Conservation (phyloP, 2,329 filamentous ascomycete genomes). For the Fusarium redolens region DNA sequence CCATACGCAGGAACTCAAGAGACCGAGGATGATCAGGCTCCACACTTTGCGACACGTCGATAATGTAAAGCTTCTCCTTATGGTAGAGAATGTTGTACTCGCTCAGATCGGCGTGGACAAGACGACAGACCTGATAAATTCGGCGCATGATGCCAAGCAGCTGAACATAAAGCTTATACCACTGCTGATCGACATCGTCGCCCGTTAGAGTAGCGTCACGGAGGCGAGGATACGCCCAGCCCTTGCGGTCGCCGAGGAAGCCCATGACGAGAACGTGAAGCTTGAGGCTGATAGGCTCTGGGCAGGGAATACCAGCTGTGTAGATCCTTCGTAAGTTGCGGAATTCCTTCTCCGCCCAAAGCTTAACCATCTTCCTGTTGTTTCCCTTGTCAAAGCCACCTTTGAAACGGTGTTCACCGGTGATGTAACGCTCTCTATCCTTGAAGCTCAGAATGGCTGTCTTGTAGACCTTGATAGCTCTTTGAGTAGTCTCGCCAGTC, state of each 20-base stretch:
- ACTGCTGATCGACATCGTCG: slow-evolving; percentile 76
- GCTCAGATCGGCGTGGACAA: slow-evolving; percentile 96
- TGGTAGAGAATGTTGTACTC: slow-evolving; percentile 98
- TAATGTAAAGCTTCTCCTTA: slow-evolving; percentile 85
- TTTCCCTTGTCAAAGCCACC: slow-evolving; percentile 93
- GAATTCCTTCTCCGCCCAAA: slow-evolving; percentile 99
- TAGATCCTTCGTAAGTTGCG: slow-evolving; percentile 89
- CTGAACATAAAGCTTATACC: slow-evolving; percentile 83
- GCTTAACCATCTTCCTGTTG: slow-evolving; percentile 95
- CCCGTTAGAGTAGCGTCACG: slow-evolving; percentile 83
- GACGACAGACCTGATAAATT: slow-evolving; percentile 90
- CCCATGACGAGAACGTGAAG: slow-evolving; percentile 97
- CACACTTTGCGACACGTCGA: slow-evolving; percentile 97
- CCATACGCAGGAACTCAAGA: slow-evolving; percentile 95
- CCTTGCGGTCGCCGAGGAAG: slow-evolving; percentile 88
- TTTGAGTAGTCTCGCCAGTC: slow-evolving; percentile 70
- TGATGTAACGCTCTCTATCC: slow-evolving; percentile 95
- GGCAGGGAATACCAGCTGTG: slow-evolving; percentile 86
- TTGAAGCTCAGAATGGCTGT: slow-evolving; percentile 98
- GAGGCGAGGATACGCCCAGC: slow-evolving; percentile 87
- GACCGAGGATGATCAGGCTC: slow-evolving; percentile 95
- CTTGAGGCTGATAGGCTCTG: slow-evolving; percentile 88
- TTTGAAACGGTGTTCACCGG: slow-evolving; percentile 92
- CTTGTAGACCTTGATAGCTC: slow-evolving; percentile 99
- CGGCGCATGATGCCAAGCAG: slow-evolving; percentile 89